phyloP scores from a whole-genome alignment of 164 flowering plant species.

The Magnolia sinica region DNA sequence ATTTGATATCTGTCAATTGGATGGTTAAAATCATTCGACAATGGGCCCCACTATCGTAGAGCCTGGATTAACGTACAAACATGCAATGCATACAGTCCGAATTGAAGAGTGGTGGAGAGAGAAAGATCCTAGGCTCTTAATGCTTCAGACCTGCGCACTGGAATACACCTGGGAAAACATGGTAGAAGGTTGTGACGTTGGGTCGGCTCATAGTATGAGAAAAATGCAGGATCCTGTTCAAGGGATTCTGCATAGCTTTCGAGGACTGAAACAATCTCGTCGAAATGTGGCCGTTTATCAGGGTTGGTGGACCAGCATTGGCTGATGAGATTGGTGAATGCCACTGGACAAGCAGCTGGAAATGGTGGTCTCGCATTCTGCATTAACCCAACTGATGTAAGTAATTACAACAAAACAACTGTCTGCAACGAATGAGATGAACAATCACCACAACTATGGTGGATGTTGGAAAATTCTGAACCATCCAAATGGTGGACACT shows the following conservation, averaged over 20 bases:
- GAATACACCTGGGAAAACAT: conserved; percentile 53
- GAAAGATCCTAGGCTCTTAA: conserved; percentile 21
- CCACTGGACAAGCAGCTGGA: conserved; percentile 30
- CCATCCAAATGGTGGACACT: too few relatives aligned
- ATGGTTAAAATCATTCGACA: background rate
- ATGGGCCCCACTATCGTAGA: background rate
- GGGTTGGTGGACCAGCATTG: conserved; percentile 89
- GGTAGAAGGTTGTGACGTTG: conserved; percentile 17
- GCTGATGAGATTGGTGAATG: conserved; percentile 53
- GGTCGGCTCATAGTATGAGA: conserved; percentile 45
- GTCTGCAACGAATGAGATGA: background rate
- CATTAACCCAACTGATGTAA: conserved; percentile 15
- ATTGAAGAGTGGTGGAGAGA: background rate
- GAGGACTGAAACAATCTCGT: conserved; percentile 64
- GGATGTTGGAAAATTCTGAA: background rate
- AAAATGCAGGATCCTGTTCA: conserved; percentile 69
- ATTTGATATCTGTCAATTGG: too few relatives aligned
- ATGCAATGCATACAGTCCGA: background rate
- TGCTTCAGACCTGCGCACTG: conserved; percentile 26
- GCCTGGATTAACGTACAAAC: background rate
- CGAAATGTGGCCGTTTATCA: conserved; percentile 73
- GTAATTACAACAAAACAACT: background rate
- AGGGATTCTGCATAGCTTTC: conserved; percentile 53
- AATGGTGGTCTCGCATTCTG: conserved; percentile 97
- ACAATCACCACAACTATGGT: background rate